Conservation (phyloP, 768 basidiomycete species). For the Phlegmacium glaucopus region DNA sequence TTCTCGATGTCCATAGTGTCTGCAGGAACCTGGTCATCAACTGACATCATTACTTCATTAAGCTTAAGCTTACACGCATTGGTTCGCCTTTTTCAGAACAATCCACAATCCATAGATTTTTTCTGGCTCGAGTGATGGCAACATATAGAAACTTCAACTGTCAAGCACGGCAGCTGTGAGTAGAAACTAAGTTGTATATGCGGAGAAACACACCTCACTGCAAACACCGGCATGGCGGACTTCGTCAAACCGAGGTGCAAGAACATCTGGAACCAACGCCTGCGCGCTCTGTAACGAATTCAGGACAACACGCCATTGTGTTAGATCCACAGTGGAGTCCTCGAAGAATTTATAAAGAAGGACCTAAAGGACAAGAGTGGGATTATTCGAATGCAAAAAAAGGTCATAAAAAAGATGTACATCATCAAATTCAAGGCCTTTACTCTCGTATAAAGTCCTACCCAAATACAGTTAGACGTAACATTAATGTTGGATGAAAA, state of each 20-base stretch:
- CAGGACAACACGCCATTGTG: slow-evolving; percentile 61
- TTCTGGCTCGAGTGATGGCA: slow-evolving; percentile 62
- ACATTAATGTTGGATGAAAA: background rate
- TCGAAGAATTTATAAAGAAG: slow-evolving; percentile 73
- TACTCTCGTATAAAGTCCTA: slow-evolving; percentile 60
- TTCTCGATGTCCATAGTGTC: slow-evolving; percentile 47
- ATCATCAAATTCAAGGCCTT: slow-evolving; percentile 66
- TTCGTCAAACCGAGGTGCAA: slow-evolving; percentile 47
- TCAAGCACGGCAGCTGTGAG: background rate
- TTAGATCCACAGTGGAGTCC: slow-evolving; percentile 47
- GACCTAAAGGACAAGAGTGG: slow-evolving; percentile 39
- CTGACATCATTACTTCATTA: background rate
- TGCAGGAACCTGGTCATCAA: slow-evolving; percentile 16
- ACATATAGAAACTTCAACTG: slow-evolving; percentile 70
- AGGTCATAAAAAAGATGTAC: slow-evolving; percentile 26
- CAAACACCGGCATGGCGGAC: slow-evolving; percentile 53
- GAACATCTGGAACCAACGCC: slow-evolving; percentile 6
- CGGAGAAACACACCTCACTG: slow-evolving; percentile 40
- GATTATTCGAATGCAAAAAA: background rate
- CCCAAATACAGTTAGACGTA: background rate
- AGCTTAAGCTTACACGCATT: slow-evolving; percentile 43
- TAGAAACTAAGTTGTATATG: background rate
- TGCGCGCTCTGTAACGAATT: slow-evolving; percentile 29
- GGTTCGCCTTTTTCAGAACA: slow-evolving; percentile 48
- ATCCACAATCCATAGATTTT: slow-evolving; percentile 67